Percentiles rank a stretch among this genome's conserved stretches.
Conservation (phyloP, 805 yeast species). For the Sporopachydermia quercuum region DNA sequence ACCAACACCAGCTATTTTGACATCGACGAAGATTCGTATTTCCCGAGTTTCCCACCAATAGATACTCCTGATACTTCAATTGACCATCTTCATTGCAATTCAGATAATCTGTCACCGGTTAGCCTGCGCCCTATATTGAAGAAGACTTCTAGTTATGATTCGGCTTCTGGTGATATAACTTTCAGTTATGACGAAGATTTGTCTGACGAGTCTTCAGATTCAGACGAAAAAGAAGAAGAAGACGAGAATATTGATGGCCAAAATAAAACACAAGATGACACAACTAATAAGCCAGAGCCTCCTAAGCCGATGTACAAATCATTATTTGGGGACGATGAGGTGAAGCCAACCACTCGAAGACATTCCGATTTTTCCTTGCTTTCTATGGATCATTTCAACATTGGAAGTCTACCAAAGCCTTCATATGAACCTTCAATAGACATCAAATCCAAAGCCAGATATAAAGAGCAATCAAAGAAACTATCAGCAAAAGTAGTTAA, state of each 20-base stretch:
- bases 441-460: not conserved
- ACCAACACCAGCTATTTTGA: not conserved
- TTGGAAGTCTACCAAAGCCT: not conserved
- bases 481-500: not conserved
- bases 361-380: not conserved
- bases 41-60: not conserved
- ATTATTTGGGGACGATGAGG: not conserved
- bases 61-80: not conserved
- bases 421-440: not conserved
- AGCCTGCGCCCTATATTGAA: conserved; percentile 1
- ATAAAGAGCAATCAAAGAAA: not conserved
- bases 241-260: not conserved
- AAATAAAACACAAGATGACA: not conserved
- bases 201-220: not conserved
- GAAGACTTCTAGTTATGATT: not conserved
- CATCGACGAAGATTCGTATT: not conserved
- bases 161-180: not conserved
- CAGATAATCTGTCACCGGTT: too few relatives aligned
- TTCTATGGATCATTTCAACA: not conserved
- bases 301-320: not conserved
- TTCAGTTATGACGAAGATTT: not conserved
- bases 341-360: not conserved
- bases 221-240: not conserved
- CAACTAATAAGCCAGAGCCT: not conserved
- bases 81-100: too few relatives aligned